Evolutionary conservation across 2,329 filamentous ascomycete species (phyloP), one percentile per base, ranked within the genome.

Genomic region (Neonectria magnoliae): DNA sequence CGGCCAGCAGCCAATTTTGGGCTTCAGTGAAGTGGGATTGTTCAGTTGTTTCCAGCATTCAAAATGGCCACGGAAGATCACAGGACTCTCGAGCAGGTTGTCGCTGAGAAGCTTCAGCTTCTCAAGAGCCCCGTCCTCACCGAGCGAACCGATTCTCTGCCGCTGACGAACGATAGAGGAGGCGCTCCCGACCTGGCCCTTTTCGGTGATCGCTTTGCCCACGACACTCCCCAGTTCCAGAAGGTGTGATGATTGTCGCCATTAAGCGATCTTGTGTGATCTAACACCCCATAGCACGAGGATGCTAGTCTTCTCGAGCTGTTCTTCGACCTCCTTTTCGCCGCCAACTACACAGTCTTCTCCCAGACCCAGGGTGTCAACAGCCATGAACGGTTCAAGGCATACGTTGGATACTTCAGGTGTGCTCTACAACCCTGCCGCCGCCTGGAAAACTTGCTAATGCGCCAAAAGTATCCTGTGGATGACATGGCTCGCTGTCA

Each of bases 401-500:
- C 77, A 6, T 79, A 78, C 41, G 65, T 78, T n/a, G 78, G 78
- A 8, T 80, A 76, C 59, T 81, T 81, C 42, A 74, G 69, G 77
- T 79, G 64, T 14, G 67, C 20, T 36, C 11, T 36, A 18, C 3
- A 2, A 16, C 8, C 11, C 7, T 33, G 47, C 9, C 5, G 11
- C n/a, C 47, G 11, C 38, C 27, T 18, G 7, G 1, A 1, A 31
- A 3, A 4, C n/a, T 31, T 29, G 44, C 10, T 25, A 9, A 29
- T 4, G 14, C 13, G n/a, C 31, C 63, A 11, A 71, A 16, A 81
- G 85, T 22, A 80, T 91, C 18, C 79, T 91, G 6, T 91, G 89
- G 89, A 85, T 90, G 63, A 90, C 87, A n/a, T 91, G 90, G 90
- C 83, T 90, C 38, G 81, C 89, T 64, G 85, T 88, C 25, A 84